A percentile compares a stretch with the other conserved stretches of the same genome.
These are phyloP conservation scores for Neofusicoccum cordaticola DNA, from an alignment of 2,329 filamentous ascomycete species.

Conservation along the genomic window DNA sequence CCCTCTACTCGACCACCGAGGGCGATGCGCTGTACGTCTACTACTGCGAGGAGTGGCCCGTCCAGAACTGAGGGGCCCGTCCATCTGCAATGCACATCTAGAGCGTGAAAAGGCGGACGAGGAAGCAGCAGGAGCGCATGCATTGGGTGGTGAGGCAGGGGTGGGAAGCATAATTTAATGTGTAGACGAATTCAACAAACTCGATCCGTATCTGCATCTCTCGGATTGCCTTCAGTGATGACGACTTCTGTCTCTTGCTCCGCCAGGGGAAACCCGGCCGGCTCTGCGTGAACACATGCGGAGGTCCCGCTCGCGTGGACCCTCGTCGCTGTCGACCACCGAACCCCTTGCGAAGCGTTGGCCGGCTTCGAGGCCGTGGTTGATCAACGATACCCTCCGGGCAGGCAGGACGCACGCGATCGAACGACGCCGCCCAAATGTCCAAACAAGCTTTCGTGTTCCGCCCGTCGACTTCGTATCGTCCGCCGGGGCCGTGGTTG, in stretches of 20 bases:
- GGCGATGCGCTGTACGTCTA: slow-evolving; percentile 11
- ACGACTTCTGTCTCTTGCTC: neutral
- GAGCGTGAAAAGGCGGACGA: too few relatives aligned
- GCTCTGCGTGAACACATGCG: too few relatives aligned
- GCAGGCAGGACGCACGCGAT: too few relatives aligned
- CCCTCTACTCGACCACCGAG: neutral
- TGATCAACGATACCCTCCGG: too few relatives aligned
- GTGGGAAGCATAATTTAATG: neutral
- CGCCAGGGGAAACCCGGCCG: neutral
- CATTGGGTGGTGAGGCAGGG: neutral
- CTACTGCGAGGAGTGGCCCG: slow-evolving; percentile 12
- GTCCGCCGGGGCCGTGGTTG: neutral
- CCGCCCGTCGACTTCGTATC: neutral
- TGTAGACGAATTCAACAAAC: neutral
- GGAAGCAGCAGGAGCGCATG: too few relatives aligned
- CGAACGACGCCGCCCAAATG: neutral
- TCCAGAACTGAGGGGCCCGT: neutral
- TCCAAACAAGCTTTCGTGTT: neutral
- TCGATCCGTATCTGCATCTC: neutral
- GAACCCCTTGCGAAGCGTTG: too few relatives aligned
- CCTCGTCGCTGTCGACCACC: too few relatives aligned
- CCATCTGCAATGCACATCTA: too few relatives aligned
- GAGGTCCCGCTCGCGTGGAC: too few relatives aligned
- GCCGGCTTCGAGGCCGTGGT: too few relatives aligned
- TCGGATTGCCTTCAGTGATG: neutral